Percentiles rank a stretch among this genome's conserved stretches.
phyloP scores from a whole-genome alignment of 1,139 yeast genomes.

The Kodamaea anthophila region DNA sequence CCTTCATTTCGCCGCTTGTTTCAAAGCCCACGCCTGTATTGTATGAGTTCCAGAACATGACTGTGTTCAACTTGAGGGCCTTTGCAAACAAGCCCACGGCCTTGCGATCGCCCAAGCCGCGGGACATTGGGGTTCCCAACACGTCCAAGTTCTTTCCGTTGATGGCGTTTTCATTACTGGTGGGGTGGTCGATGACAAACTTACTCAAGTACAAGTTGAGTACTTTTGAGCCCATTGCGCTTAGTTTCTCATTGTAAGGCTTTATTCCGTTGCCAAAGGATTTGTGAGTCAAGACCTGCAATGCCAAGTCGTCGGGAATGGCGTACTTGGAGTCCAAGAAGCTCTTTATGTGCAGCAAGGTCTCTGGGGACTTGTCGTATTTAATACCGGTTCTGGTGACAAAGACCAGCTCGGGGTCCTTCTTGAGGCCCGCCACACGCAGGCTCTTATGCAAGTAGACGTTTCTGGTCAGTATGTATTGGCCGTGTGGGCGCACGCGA shows the following conservation, averaged over 20 bases:
- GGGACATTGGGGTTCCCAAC: slow-evolving; percentile 52
- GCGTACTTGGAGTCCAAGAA: slow-evolving; percentile 40
- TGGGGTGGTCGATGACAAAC: slow-evolving; percentile 35
- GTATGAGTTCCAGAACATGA: slow-evolving; percentile 70
- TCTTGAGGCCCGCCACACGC: slow-evolving; percentile 67
- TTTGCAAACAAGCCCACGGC: slow-evolving; percentile 51
- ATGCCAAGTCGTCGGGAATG: slow-evolving; percentile 49
- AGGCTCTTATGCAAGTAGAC: slow-evolving; percentile 47
- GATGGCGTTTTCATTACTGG: slow-evolving; percentile 33
- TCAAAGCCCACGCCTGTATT: slow-evolving; percentile 49
- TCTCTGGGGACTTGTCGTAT: slow-evolving; percentile 51
- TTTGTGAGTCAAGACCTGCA: slow-evolving; percentile 86
- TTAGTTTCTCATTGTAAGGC: slow-evolving; percentile 82
- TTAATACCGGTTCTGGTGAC: slow-evolving; percentile 52
- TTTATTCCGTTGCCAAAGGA: slow-evolving; percentile 87
- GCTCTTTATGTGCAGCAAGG: slow-evolving; percentile 41
- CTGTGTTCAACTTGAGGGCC: slow-evolving; percentile 39
- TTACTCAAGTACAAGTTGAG: slow-evolving; percentile 56
- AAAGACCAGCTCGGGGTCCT: slow-evolving; percentile 63
- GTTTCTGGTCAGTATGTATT: slow-evolving; percentile 9
- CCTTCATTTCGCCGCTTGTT: slow-evolving; percentile 48
- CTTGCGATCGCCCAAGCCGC: slow-evolving; percentile 44
- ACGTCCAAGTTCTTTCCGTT: slow-evolving; percentile 58
- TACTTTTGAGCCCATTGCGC: slow-evolving; percentile 72
- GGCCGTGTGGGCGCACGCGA: slow-evolving; percentile 3